Evolutionary conservation across 202 grass and related monocot species (phyloP).

Genomic region (Brachypodium distachyon): DNA sequence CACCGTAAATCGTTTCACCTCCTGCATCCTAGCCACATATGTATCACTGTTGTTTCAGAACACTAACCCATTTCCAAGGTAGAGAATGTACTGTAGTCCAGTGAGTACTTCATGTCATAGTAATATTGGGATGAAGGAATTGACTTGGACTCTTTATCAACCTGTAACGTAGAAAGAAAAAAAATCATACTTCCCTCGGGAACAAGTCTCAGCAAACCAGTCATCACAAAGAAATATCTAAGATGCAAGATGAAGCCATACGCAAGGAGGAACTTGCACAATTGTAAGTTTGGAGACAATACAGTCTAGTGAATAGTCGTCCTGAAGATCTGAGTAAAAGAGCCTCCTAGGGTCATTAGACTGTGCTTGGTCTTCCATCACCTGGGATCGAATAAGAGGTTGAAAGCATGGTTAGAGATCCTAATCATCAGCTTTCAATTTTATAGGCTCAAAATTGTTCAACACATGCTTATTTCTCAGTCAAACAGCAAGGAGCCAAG

Average conservation of each 20-base stretch:
- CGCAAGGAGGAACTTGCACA: slow-evolving; percentile 46
- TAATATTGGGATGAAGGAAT: slow-evolving; percentile 61
- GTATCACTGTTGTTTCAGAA: slow-evolving; percentile 13
- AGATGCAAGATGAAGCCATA: slow-evolving; percentile 39
- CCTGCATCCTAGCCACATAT: background rate
- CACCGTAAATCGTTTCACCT: background rate
- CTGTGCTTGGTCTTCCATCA: slow-evolving; percentile 63
- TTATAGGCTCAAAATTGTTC: slow-evolving; percentile 16
- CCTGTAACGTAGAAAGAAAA: slow-evolving; percentile 51
- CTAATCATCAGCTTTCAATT: slow-evolving; percentile 16
- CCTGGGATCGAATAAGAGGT: slow-evolving; percentile 39
- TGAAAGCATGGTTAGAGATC: slow-evolving; percentile 17
- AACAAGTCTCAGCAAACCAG: slow-evolving; percentile 16
- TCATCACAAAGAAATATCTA: slow-evolving; percentile 28
- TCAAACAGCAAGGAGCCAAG: background rate
- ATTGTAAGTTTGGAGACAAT: slow-evolving; percentile 80
- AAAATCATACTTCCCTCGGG: slow-evolving; percentile 10
- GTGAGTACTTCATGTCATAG: slow-evolving; percentile 95
- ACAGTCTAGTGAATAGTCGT: slow-evolving; percentile 84
- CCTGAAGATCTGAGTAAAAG: slow-evolving; percentile 83
- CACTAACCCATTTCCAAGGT: slow-evolving; percentile 46
- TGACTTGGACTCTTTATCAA: slow-evolving; percentile 28
- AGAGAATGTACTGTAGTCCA: slow-evolving; percentile 75
- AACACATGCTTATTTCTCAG: background rate
- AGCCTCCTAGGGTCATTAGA: slow-evolving; percentile 69